Evolutionary conservation across 2,329 filamentous ascomycete genomes (phyloP).

Genomic region (Rugonectria rugulosa): DNA sequence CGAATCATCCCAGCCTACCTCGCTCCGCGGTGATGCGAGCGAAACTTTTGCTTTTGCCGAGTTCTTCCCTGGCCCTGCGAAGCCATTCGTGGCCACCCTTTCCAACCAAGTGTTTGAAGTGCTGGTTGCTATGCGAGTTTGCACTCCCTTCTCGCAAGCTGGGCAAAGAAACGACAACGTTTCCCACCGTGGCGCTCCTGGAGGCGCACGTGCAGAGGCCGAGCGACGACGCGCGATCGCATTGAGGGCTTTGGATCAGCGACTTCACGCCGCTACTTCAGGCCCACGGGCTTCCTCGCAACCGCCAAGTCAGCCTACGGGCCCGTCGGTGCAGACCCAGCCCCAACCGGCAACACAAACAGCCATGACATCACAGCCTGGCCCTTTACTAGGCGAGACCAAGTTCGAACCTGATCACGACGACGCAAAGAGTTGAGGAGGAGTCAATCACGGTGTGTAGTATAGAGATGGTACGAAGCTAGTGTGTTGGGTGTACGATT

Average conservation of each 20-base stretch:
- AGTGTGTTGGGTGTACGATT: constrained; percentile 25
- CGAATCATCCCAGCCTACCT: constrained; percentile 65
- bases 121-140: constrained; percentile 78
- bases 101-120: constrained; percentile 72
- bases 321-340: constrained; percentile 65
- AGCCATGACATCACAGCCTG: constrained; percentile 63
- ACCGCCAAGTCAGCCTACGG: constrained; percentile 51
- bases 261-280: constrained; percentile 82
- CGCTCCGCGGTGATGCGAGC: constrained; percentile 87
- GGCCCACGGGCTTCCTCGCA: constrained; percentile 38
- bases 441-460: constrained; percentile 4
- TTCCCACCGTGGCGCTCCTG: constrained; percentile 63
- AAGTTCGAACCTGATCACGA: constrained; percentile 73
- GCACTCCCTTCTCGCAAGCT: constrained; percentile 84
- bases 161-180: constrained; percentile 74
- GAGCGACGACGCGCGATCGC: constrained; percentile 89
- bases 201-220: constrained; percentile 85
- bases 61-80: constrained; percentile 88
- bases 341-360: constrained; percentile 63
- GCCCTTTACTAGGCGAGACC: constrained; percentile 71
- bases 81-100: constrained; percentile 78
- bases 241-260: constrained; percentile 89
- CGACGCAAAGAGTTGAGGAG: constrained; percentile 41
- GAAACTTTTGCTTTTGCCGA: constrained; percentile 96
- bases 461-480: constrained; percentile 2